These are phyloP conservation scores for Podospora didyma DNA, from an alignment of 495 filamentous ascomycete genomes.

Conservation along the genomic window DNA sequence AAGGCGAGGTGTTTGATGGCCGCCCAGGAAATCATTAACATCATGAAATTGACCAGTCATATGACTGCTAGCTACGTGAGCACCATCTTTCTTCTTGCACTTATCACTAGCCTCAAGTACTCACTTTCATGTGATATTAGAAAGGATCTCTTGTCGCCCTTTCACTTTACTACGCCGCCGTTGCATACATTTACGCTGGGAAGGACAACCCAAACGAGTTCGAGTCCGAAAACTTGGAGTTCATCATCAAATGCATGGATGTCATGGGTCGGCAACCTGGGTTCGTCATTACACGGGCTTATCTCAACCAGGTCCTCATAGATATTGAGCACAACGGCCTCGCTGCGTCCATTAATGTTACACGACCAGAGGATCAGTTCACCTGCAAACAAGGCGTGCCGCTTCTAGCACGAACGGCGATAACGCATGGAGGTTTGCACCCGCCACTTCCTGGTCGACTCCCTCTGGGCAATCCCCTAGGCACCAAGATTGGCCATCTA, in stretches of 20 bases:
- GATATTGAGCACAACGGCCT: slow-evolving; percentile 38
- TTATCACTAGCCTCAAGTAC: neutral
- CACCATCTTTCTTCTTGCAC: neutral
- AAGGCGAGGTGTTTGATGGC: slow-evolving; percentile 31
- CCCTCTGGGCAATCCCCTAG: slow-evolving; percentile 27
- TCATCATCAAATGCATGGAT: slow-evolving; percentile 36
- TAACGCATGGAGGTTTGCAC: slow-evolving; percentile 27
- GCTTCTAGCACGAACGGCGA: slow-evolving; percentile 30
- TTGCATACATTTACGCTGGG: slow-evolving; percentile 34
- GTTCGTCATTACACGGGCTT: slow-evolving; percentile 31
- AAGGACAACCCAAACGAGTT: slow-evolving; percentile 17
- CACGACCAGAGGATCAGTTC: neutral
- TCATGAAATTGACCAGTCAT: slow-evolving; percentile 35
- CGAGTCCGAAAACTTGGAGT: slow-evolving; percentile 32
- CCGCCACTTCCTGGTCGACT: slow-evolving; percentile 34
- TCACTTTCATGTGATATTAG: slow-evolving; percentile 12
- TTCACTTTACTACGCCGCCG: slow-evolving; percentile 40
- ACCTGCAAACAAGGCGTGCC: slow-evolving; percentile 32
- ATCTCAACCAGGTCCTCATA: slow-evolving; percentile 35
- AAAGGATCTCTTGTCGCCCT: slow-evolving; percentile 36
- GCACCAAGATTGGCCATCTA: neutral
- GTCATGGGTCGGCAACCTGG: slow-evolving; percentile 28
- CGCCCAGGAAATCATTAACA: slow-evolving; percentile 41
- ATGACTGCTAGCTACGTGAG: slow-evolving; percentile 24
- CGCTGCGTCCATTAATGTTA: slow-evolving; percentile 4